Evolutionary conservation across 2,329 filamentous ascomycete genomes (phyloP).

Genomic region (Monilinia fructicola): DNA sequence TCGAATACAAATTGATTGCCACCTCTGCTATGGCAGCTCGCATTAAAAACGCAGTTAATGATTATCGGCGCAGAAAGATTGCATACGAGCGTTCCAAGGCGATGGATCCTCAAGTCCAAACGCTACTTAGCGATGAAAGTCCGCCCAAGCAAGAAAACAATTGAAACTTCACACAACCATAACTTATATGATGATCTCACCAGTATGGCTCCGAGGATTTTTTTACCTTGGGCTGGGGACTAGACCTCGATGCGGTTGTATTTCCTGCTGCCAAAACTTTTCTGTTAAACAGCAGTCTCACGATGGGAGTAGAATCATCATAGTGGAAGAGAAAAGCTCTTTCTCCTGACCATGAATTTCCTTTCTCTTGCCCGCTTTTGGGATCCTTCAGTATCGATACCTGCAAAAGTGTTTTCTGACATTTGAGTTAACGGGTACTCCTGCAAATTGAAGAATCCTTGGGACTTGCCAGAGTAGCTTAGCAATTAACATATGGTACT

Average conservation of each 20-base stretch:
- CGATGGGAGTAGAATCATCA: no score
- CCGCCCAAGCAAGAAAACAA: neutral
- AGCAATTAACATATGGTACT: neutral
- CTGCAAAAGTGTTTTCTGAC: no score
- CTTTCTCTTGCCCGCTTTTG: neutral
- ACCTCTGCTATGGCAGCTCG: neutral
- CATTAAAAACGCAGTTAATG: neutral
- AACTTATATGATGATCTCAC: neutral
- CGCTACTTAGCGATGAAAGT: neutral
- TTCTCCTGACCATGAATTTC: neutral
- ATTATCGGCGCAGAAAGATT: neutral
- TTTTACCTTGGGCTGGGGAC: neutral
- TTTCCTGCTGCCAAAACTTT: no score
- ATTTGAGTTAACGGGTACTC: neutral
- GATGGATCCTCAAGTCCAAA: neutral
- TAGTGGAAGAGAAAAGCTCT: no score
- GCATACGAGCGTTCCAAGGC: neutral
- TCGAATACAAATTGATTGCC: neutral
- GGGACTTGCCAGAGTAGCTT: neutral
- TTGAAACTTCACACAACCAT: neutral
- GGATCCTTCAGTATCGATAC: neutral
- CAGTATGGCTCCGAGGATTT: neutral
- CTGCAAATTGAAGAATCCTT: neutral
- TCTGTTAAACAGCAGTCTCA: no score
- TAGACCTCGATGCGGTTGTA: no score